Percentiles rank a stretch among this genome's conserved stretches.
phyloP scores from a whole-genome alignment of 257 asterid species.

The Nicotiana undulata region DNA sequence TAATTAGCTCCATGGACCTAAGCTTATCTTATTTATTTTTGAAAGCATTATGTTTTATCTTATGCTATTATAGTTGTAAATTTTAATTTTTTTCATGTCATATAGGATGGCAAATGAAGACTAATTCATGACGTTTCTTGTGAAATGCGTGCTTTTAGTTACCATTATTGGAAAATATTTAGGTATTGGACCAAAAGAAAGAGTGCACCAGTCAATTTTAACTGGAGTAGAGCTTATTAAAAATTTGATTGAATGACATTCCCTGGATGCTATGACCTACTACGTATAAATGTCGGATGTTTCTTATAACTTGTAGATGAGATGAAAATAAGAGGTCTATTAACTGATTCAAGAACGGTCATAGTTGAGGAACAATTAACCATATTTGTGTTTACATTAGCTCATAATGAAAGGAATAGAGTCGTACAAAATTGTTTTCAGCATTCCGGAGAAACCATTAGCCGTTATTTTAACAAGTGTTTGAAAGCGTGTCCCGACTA shows the following conservation, averaged over 20 bases:
- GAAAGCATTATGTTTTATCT: too few relatives aligned
- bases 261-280: background rate
- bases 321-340: background rate
- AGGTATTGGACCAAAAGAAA: background rate
- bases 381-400: background rate
- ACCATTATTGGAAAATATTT: background rate
- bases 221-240: background rate
- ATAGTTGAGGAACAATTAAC: background rate
- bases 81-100: background rate
- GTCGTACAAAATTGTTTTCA: background rate
- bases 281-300: too few relatives aligned
- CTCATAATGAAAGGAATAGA: background rate
- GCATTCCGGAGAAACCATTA: background rate
- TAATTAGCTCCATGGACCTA: too few relatives aligned
- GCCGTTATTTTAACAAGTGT: background rate
- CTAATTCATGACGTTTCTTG: too few relatives aligned
- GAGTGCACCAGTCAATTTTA: background rate
- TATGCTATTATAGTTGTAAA: too few relatives aligned
- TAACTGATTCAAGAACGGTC: background rate
- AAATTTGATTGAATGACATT: background rate
- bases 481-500: background rate
- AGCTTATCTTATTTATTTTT: too few relatives aligned
- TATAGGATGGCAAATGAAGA: background rate
- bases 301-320: too few relatives aligned
- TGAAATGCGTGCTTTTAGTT: background rate